Percentiles rank a stretch among this genome's conserved stretches.
Evolutionary conservation across 345 rosid species (phyloP).

Genomic region (Hibiscus tridactylites): DNA sequence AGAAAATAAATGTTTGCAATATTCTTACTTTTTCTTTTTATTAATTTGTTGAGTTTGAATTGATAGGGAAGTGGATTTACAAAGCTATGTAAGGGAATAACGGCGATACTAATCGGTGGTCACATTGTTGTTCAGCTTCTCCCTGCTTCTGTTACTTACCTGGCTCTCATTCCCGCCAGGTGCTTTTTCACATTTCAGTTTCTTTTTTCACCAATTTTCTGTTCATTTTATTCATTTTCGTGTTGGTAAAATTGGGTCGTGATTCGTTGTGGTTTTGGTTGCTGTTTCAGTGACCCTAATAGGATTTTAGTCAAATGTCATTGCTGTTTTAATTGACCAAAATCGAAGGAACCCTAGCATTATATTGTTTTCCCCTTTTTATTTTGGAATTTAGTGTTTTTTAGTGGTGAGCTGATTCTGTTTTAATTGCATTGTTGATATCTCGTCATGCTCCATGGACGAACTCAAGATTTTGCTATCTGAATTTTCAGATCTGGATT

Average conservation of each 20-base stretch:
- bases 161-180: constrained; percentile 95
- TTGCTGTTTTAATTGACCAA: not conserved
- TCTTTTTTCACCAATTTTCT: not conserved
- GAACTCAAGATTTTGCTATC: not conserved
- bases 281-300: not conserved
- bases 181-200: constrained; percentile 9
- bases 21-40: not conserved
- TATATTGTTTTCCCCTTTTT: not conserved
- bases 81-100: constrained; percentile 81
- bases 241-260: not conserved
- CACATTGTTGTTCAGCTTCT: constrained; percentile 74
- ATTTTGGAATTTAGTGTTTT: not conserved
- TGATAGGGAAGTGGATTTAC: constrained; percentile 69
- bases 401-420: not conserved
- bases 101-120: constrained; percentile 66
- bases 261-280: not conserved
- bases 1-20: not conserved
- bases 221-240: not conserved
- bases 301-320: not conserved
- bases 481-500: not conserved
- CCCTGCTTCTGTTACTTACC: constrained; percentile 58
- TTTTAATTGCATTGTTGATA: not conserved
- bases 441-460: not conserved
- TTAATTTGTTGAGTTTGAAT: not conserved
- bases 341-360: not conserved